Evolutionary conservation across 2,329 filamentous ascomycete genomes (phyloP).

Genomic region (Raffaelea ambrosiae): DNA sequence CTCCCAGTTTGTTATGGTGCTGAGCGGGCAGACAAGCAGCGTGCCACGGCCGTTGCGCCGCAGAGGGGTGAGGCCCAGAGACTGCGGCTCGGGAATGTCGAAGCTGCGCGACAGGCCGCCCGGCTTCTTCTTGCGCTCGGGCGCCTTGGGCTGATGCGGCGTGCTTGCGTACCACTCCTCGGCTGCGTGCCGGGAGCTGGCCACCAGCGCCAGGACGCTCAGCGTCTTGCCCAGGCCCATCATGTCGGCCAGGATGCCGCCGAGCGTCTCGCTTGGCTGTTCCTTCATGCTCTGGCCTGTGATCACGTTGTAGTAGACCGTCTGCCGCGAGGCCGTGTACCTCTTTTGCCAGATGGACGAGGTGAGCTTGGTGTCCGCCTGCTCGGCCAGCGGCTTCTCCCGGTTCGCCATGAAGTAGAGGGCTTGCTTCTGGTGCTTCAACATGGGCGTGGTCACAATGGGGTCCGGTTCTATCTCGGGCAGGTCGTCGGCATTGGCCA

Average conservation of each 20-base stretch:
- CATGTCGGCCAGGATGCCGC: conserved; percentile 74
- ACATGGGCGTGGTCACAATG: conserved; percentile 57
- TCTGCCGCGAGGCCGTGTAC: conserved; percentile 40
- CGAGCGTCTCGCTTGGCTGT: conserved; percentile 58
- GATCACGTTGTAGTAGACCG: conserved; percentile 73
- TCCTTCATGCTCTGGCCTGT: conserved; percentile 57
- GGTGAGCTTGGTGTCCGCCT: conserved; percentile 48
- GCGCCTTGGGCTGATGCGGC: conserved; percentile 40
- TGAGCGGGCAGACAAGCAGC: conserved; percentile 79
- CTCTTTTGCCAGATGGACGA: conserved; percentile 71
- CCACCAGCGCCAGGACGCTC: conserved; percentile 72
- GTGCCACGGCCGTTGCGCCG: conserved; percentile 67
- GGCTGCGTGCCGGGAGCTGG: conserved; percentile 56
- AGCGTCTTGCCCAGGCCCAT: conserved; percentile 86
- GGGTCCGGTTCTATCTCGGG: conserved; percentile 60
- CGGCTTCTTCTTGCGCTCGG: conserved; percentile 29
- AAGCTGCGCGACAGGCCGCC: conserved; percentile 19
- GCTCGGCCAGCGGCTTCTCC: conserved; percentile 57
- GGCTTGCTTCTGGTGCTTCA: conserved; percentile 84
- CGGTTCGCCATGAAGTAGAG: conserved; percentile 77
- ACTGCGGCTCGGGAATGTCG: conserved; percentile 30
- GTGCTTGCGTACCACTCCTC: conserved; percentile 47
- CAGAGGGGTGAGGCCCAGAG: conserved; percentile 42
- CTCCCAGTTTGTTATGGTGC: conserved; percentile 90
- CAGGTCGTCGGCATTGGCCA: conserved; percentile 67